Percentiles rank a stretch among this genome's conserved stretches.
Conservation (phyloP, 345 rosid species). For the Citrus reticulata region DNA sequence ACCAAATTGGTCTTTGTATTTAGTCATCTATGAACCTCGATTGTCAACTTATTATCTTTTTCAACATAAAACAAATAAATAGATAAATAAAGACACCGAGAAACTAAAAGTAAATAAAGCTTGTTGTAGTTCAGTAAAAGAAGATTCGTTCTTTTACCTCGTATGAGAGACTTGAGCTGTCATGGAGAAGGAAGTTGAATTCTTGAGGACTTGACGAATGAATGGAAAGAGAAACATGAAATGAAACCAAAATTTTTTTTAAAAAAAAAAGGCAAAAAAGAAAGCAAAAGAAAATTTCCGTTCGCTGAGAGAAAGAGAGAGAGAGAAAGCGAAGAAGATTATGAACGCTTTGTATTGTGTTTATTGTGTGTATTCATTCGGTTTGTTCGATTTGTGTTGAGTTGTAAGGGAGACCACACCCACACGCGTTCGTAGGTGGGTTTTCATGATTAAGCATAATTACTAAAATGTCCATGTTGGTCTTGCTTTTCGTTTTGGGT, state of each 20-base stretch:
- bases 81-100: constrained; percentile 16
- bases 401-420: constrained; percentile 12
- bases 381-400: constrained; percentile 22
- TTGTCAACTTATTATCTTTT: constrained; percentile 24
- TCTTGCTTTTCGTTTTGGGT: neutral
- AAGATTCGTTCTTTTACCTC: constrained; percentile 23
- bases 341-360: constrained; percentile 8
- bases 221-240: constrained; percentile 1
- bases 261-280: neutral
- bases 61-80: constrained; percentile 18
- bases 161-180: constrained; percentile 14
- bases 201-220: constrained; percentile 11
- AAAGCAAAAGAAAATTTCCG: constrained; percentile 8
- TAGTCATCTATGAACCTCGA: constrained; percentile 31
- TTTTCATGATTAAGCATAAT: constrained; percentile 7
- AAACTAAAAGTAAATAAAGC: constrained; percentile 14
- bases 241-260: neutral
- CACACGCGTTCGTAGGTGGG: constrained; percentile 28
- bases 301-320: neutral
- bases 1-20: constrained; percentile 24
- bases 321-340: constrained; percentile 12
- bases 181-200: constrained; percentile 30
- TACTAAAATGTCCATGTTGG: constrained; percentile 13
- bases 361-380: constrained; percentile 2
- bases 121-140: constrained; percentile 16